A percentile compares a stretch with the other conserved stretches of the same genome.
Conservation (phyloP, 768 basidiomycete genomes). For the Boletellus emodensis region DNA sequence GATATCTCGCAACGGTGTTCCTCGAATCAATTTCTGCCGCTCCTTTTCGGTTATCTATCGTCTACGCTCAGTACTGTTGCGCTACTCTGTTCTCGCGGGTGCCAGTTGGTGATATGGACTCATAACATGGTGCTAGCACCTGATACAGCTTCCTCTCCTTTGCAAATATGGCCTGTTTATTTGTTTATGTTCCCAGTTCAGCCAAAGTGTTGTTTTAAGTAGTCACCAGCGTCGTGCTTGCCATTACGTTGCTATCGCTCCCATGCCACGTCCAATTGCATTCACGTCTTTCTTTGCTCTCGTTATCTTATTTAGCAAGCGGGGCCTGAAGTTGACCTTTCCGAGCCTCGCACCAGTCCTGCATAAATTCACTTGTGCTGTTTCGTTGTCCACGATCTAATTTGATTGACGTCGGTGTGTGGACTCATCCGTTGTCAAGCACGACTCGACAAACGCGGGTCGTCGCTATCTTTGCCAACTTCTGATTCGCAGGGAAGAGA, state of each 20-base stretch:
- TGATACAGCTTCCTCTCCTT: conserved; percentile 22
- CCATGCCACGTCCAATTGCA: conserved; percentile 13
- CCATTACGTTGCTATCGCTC: conserved; percentile 18
- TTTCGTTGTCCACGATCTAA: conserved; percentile 12
- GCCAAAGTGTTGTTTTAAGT: conserved; percentile 27
- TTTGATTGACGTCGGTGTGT: not conserved
- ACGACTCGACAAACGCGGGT: no score
- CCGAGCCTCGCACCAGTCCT: conserved; percentile 16
- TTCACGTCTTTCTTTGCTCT: conserved; percentile 12
- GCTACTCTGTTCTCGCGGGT: conserved; percentile 8
- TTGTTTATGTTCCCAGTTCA: conserved; percentile 20
- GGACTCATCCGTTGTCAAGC: no score
- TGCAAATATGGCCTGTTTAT: conserved; percentile 20
- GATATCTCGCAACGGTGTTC: conserved; percentile 4
- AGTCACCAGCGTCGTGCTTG: conserved; percentile 25
- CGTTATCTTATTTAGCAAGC: conserved; percentile 21
- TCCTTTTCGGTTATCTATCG: conserved; percentile 15
- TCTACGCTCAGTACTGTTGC: conserved; percentile 16
- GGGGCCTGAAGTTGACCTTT: conserved; percentile 36
- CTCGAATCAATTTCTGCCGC: conserved; percentile 14
- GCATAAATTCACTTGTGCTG: conserved; percentile 8
- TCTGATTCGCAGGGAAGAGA: not conserved
- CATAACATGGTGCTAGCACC: conserved; percentile 24
- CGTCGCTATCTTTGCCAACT: not conserved
- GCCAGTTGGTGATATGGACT: conserved; percentile 17